A percentile compares a stretch with the other conserved stretches of the same genome.
Conservation (phyloP, 1,284 basidiomycete species). For the Leccinum solheimii region DNA sequence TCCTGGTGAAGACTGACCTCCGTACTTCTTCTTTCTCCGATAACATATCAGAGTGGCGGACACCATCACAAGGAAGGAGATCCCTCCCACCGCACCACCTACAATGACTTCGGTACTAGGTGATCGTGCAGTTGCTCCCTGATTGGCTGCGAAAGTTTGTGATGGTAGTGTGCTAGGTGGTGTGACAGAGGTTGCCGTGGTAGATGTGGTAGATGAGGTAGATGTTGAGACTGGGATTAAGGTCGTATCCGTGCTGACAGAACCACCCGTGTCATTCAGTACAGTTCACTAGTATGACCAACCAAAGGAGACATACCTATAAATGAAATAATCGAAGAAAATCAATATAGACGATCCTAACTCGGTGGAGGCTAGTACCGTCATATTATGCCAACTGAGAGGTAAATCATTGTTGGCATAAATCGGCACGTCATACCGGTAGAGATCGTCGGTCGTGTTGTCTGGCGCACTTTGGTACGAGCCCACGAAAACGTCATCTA, state of each 20-base stretch:
- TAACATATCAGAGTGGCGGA: conserved; percentile 1
- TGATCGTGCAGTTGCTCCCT: background rate
- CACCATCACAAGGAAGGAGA: background rate
- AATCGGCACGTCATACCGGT: conserved; percentile 16
- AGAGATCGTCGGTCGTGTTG: background rate
- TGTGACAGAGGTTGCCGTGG: background rate
- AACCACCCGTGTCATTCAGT: background rate
- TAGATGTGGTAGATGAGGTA: background rate
- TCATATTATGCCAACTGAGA: conserved; percentile 12
- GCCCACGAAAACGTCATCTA: conserved; percentile 3
- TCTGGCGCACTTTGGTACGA: background rate
- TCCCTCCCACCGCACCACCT: conserved; percentile 12
- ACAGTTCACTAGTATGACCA: background rate
- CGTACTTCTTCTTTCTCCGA: background rate
- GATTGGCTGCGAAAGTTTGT: background rate
- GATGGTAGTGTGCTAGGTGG: background rate
- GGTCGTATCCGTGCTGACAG: background rate
- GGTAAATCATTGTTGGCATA: conserved; percentile 12
- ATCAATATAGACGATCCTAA: background rate
- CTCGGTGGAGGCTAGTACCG: conserved; percentile 2
- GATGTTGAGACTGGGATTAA: background rate
- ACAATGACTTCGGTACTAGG: conserved; percentile 1
- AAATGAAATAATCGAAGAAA: conserved; percentile 21
- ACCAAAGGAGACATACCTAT: conserved; percentile 8
- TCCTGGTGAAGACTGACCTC: background rate